These are phyloP conservation scores for Leishmania lainsoni DNA, from an alignment of 208 protist species.

Conservation along the genomic window DNA sequence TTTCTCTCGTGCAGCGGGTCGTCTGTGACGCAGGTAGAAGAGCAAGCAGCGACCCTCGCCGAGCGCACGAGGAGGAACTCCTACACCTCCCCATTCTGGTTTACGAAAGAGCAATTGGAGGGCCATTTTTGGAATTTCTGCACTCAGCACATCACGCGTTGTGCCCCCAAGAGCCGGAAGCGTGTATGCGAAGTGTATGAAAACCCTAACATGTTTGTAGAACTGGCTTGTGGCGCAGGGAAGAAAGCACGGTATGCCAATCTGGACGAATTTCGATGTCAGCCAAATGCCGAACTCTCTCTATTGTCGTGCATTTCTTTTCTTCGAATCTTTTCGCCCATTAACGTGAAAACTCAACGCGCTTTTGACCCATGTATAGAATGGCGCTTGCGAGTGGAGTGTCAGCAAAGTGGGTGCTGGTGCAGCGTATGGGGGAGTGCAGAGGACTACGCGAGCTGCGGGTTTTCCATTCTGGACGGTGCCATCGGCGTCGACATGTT, in stretches of 20 bases:
- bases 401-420: conserved; percentile 46
- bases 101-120: conserved; percentile 25
- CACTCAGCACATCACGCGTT: not conserved
- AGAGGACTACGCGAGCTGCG: conserved; percentile 47
- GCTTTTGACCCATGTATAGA: conserved; percentile 37
- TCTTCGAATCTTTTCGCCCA: conserved; percentile 55
- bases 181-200: conserved; percentile 29
- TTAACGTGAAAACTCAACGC: conserved; percentile 50
- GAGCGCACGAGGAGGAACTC: not conserved
- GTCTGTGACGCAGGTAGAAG: conserved; percentile 27
- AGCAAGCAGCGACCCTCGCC: conserved; percentile 12
- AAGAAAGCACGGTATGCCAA: conserved; percentile 9
- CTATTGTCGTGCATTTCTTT: conserved; percentile 18
- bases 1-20: conserved; percentile 48
- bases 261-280: not conserved
- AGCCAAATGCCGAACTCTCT: not conserved
- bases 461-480: conserved; percentile 36
- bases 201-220: not conserved
- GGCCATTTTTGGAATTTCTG: not conserved
- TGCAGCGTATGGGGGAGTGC: conserved; percentile 71
- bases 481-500: conserved; percentile 62
- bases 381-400: conserved; percentile 46
- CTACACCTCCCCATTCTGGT: conserved; percentile 65
- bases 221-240: conserved; percentile 1
- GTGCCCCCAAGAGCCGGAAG: not conserved